Evolutionary conservation across 2,329 filamentous ascomycete species (phyloP).

Genomic region (Fusarium caatingaense): DNA sequence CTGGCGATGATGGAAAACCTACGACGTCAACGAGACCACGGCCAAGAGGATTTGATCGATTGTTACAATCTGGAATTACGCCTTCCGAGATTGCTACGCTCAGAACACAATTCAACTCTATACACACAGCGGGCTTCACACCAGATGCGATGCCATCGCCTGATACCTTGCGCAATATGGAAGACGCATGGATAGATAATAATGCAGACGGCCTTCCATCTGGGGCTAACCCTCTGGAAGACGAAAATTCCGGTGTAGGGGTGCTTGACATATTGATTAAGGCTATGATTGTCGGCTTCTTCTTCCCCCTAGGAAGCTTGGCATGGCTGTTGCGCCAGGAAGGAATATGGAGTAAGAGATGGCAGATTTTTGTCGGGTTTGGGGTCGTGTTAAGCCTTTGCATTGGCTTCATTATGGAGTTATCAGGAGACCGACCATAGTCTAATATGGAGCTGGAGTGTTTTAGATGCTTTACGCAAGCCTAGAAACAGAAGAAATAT

Average conservation of each 20-base stretch:
- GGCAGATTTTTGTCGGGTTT: constrained; percentile 86
- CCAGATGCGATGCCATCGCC: constrained; percentile 90
- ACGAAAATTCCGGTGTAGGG: constrained; percentile 63
- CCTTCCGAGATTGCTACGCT: constrained; percentile 84
- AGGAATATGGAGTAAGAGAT: constrained; percentile 85
- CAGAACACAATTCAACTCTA: constrained; percentile 87
- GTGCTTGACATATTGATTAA: constrained; percentile 86
- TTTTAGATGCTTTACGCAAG: neutral
- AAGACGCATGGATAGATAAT: constrained; percentile 91
- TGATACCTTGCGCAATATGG: constrained; percentile 78
- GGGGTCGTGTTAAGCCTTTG: constrained; percentile 83
- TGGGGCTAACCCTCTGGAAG: constrained; percentile 54
- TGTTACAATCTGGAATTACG: constrained; percentile 85
- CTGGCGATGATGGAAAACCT: constrained; percentile 58
- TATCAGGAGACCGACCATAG: constrained; percentile 53
- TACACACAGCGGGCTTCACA: constrained; percentile 84
- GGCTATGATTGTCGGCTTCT: constrained; percentile 91
- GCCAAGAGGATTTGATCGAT: constrained; percentile 84
- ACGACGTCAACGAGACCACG: constrained; percentile 49
- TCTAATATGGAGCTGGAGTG: neutral
- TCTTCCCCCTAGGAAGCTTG: constrained; percentile 90
- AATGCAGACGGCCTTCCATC: constrained; percentile 59
- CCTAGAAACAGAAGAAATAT: neutral
- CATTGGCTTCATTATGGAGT: constrained; percentile 74
- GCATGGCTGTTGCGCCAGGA: constrained; percentile 89